Percentiles rank a stretch among this genome's conserved stretches.
These are phyloP conservation scores for Galeopsis tetrahit DNA, from an alignment of 257 asterid species.

Conservation along the genomic window DNA sequence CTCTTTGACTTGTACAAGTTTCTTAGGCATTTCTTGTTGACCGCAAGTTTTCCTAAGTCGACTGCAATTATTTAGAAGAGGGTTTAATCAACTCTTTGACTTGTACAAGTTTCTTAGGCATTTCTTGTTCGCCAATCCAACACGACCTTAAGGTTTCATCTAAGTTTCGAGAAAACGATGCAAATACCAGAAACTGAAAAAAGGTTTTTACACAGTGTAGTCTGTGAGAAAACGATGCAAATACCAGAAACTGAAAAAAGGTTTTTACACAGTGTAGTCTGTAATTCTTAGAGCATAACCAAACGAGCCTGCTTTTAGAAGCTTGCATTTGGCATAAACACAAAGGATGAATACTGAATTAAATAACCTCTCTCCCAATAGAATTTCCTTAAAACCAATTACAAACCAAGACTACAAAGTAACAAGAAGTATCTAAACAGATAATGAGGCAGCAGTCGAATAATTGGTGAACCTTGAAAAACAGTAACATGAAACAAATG, in stretches of 20 bases:
- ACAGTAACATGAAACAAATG: neutral
- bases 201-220: too few species aligned
- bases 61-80: neutral
- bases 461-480: neutral
- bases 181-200: neutral
- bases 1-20: neutral
- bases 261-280: too few species aligned
- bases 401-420: neutral
- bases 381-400: neutral
- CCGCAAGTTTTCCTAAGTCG: neutral
- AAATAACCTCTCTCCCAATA: too few species aligned
- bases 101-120: neutral
- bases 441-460: neutral
- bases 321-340: neutral
- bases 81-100: neutral
- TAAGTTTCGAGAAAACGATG: neutral
- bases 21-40: neutral
- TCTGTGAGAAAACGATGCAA: neutral
- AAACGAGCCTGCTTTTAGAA: neutral
- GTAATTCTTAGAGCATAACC: neutral
- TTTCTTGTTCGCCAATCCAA: slow-evolving; percentile 36
- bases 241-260: neutral
- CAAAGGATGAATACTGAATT: too few species aligned
- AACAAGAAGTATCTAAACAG: neutral
- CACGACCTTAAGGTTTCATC: too few species aligned